Evolutionary conservation across 768 basidiomycete species (phyloP).

Genomic region (Strobilomyces confusus): DNA sequence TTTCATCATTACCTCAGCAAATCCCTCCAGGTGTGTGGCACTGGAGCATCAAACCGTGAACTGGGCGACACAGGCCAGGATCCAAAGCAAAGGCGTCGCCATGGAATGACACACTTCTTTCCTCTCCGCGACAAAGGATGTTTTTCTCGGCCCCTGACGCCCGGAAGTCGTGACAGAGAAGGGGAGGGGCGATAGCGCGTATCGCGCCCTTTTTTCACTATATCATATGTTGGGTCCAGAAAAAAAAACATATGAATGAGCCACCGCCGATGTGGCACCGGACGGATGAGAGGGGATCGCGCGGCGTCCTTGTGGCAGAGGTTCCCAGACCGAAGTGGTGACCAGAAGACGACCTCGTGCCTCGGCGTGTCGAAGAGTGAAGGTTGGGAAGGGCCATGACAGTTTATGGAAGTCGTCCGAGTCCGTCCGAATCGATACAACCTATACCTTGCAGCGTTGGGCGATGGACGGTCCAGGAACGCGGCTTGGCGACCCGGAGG

Average conservation of each 20-base stretch:
- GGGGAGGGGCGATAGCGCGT: constrained; percentile 18
- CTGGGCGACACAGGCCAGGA: constrained; percentile 11
- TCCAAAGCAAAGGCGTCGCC: neutral
- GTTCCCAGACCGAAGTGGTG: constrained; percentile 12
- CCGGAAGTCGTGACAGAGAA: neutral
- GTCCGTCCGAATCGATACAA: constrained; percentile 15
- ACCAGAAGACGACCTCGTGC: constrained; percentile 21
- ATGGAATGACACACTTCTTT: neutral
- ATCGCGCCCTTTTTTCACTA: constrained; percentile 8
- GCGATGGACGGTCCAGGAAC: constrained; percentile 3
- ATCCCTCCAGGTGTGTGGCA: constrained; percentile 10
- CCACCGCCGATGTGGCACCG: neutral
- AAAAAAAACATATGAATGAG: neutral
- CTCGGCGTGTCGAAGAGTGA: constrained; percentile 1
- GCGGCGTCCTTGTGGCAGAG: constrained; percentile 12
- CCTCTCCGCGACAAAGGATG: neutral
- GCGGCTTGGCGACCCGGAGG: too few relatives aligned
- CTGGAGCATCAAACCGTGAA: constrained; percentile 10
- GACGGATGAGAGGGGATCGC: constrained; percentile 1
- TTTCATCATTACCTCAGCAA: constrained; percentile 29
- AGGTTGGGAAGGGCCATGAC: constrained; percentile 13
- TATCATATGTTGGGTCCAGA: neutral
- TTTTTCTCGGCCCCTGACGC: neutral
- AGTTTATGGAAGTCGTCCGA: constrained; percentile 5
- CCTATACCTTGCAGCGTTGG: too few relatives aligned